These are phyloP conservation scores for Thalia dealbata DNA, from an alignment of 176 grass and related monocot species.

Conservation along the genomic window DNA sequence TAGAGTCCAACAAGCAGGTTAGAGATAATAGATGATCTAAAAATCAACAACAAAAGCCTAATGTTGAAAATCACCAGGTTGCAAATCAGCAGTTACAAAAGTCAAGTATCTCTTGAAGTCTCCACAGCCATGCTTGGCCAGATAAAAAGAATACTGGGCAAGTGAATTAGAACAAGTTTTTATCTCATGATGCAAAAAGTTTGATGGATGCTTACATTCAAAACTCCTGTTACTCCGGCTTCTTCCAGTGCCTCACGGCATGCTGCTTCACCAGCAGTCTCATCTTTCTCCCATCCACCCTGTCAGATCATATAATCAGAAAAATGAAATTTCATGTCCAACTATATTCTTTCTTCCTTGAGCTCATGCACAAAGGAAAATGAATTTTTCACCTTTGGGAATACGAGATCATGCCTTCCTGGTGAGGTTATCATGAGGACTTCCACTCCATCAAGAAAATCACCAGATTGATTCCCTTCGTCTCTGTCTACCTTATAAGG, in stretches of 20 bases:
- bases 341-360: too few species aligned
- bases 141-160: too few species aligned
- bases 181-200: background rate
- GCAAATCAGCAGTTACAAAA: too few species aligned
- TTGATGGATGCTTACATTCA: slow-evolving; percentile 32
- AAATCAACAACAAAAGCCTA: too few species aligned
- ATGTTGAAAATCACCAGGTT: too few species aligned
- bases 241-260: slow-evolving; percentile 71
- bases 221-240: slow-evolving; percentile 65
- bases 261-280: slow-evolving; percentile 56
- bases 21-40: background rate
- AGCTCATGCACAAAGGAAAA: background rate
- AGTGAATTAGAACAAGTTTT: background rate
- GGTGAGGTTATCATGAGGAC: slow-evolving; percentile 86
- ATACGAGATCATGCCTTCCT: slow-evolving; percentile 59
- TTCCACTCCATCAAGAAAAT: slow-evolving; percentile 26
- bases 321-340: background rate
- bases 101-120: too few species aligned
- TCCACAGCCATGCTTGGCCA: too few species aligned
- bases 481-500: slow-evolving; percentile 50
- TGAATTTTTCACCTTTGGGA: slow-evolving; percentile 47
- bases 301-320: slow-evolving; percentile 2
- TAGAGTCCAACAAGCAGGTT: background rate
- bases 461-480: slow-evolving; percentile 20
- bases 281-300: slow-evolving; percentile 27